Base-by-base conservation (phyloP, 2,329 filamentous ascomycete species). In the Arthroderma sp. region DNA sequence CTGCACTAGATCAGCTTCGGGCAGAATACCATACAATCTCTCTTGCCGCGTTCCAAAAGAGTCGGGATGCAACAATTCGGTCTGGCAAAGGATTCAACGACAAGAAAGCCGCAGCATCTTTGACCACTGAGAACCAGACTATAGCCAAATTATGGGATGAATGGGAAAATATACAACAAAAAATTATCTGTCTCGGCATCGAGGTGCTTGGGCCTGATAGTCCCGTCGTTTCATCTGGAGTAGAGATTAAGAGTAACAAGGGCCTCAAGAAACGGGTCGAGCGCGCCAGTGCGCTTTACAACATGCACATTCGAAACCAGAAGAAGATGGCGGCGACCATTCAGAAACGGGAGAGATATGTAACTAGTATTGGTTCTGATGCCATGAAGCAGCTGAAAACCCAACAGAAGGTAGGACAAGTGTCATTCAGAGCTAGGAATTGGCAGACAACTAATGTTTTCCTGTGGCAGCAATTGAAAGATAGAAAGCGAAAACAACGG, bases 161-260 rank as follows among this genome's bases (percentile, higher is more conserved):
- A 39, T 58, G 53, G 54, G 39, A 29, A 30, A 44, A 47, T 28
- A 45, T 51, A 28, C 53, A 56, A 33, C 47, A 46, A 27, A 47
- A 55, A 27, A 45, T 58, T 36, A 11, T 44, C 29, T 48, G 46
- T 30, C 38, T 57, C 27, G 50, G 48, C 4, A 39, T 48, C 10
- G 51, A 54, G 38, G 47, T 51, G 7, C 40, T 54, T 4, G 52
- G 52, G 2, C 10, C 40, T 29, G 33, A 42, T 22, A 32, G 22
- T 4, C 34, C 48, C n/a, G 33, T 31, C 28, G 9, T 38, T 2
- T 22, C 15, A 22, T 2, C 15, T 22, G 3, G 15, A 36, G 10
- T 45, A n/a, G 30, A 38, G 7, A 15, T 11, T 6, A 8, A 34
- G 15, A 28, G 28, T 5, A 36, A 38, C 6, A 36, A 33, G 15